Conservation (phyloP, 176 grass and related monocot species). For the Musa schizocarpa region DNA sequence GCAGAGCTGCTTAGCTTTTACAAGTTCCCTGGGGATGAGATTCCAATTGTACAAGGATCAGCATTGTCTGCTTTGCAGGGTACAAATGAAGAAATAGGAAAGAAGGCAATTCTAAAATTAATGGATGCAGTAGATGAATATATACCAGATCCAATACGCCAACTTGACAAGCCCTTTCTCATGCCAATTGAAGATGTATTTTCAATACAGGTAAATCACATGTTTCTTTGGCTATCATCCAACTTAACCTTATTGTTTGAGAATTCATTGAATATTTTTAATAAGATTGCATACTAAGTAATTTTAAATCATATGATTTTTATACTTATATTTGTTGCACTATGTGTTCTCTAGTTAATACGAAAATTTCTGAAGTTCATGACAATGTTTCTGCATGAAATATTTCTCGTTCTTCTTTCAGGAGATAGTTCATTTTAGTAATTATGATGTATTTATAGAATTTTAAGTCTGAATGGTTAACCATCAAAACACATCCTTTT, state of each 20-base stretch:
- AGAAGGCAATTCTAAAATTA: conserved; percentile 67
- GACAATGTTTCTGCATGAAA: not conserved
- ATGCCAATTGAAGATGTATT: conserved; percentile 97
- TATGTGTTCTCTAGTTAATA: not conserved
- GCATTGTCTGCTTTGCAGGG: conserved; percentile 79
- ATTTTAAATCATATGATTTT: not conserved
- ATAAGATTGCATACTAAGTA: not conserved
- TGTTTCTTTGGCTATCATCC: not conserved
- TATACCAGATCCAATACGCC: conserved; percentile 87
- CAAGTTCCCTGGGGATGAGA: conserved; percentile 95
- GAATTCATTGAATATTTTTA: not conserved
- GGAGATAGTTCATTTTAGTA: not conserved
- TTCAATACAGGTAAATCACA: conserved; percentile 68
- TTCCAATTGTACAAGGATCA: conserved; percentile 88
- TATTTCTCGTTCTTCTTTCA: too few relatives aligned
- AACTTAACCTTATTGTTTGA: not conserved
- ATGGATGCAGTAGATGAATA: conserved; percentile 88
- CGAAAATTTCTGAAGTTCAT: not conserved
- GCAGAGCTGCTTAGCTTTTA: conserved; percentile 92
- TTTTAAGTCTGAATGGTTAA: not conserved
- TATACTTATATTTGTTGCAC: not conserved
- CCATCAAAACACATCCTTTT: not conserved
- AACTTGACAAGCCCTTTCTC: conserved; percentile 88
- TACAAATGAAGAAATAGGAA: conserved; percentile 85
- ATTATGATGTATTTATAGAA: not conserved